Base-by-base conservation (phyloP, 148 eudicot species). In the Linanthus parryae region DNA sequence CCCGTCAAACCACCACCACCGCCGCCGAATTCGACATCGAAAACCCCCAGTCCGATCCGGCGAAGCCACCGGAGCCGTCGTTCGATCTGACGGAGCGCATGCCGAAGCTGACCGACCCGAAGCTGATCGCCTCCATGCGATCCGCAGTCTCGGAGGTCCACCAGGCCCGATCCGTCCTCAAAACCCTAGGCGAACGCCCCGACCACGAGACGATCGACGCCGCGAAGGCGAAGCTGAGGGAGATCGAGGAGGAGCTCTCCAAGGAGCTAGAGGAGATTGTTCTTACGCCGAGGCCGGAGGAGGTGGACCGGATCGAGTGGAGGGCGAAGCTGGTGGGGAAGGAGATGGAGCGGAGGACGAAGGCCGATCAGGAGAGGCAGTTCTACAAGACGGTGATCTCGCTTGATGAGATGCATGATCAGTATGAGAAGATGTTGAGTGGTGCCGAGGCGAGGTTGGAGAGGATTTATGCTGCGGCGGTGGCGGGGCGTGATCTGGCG, bases 191-290 rank as follows among this genome's bases (percentile, higher is more conserved):
- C 1, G 65, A 60, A 0, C 78, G 86, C 0, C 95, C 97, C 7
- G 95, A 83, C 33, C 97, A 91, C 58, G 97, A 91, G 66, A 14
- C 86, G 1, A 68, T 91, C 21, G 95, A 91, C 40, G 34, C 45
- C 6, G 97, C 95, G 9, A 73, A 67, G 48, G 49, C 60, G 3
- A 76, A 65, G 49, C 43, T 90, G 1, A 52, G 68, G 0, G 80
- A 85, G 59, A 59, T 91, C 52, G 80, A 78, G 12, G 39, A 65
- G 1, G 8, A 10, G 0, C 28, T 71, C 4, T 40, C 78, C 9
- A 35, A 55, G 0, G 59, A 65, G 34, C 58, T 85, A 3, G 85
- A 69, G 26, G 85, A 75, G 49, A 66, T 83, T 37, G 52, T 42
- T 3, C 57, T 72, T 13, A 53, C 76, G 17, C 71, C 70, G 15